A percentile compares a stretch with the other conserved stretches of the same genome.
Evolutionary conservation across 2,329 filamentous ascomycete genomes (phyloP).

Genomic region (Botryotinia globosa): DNA sequence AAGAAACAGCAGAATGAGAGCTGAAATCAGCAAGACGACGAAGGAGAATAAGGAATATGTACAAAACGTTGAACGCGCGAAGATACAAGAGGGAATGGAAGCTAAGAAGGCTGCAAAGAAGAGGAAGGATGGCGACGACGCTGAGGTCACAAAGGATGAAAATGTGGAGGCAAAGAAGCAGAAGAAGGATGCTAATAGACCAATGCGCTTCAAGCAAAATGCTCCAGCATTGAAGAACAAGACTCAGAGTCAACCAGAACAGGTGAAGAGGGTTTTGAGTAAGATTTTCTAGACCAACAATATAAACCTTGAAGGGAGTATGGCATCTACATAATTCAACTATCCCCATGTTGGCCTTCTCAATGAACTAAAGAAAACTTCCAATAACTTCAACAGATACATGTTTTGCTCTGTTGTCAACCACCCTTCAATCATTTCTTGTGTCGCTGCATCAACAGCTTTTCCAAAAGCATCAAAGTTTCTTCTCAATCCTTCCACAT

Average conservation of each 20-base stretch:
- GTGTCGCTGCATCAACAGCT: conserved; percentile 10
- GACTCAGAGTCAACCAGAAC: conserved; percentile 50
- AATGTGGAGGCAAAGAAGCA: conserved; percentile 32
- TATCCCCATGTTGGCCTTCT: neutral
- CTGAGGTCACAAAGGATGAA: conserved; percentile 29
- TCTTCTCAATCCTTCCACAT: conserved; percentile 6
- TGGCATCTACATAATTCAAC: neutral
- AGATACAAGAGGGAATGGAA: conserved; percentile 75
- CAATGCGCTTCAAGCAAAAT: conserved; percentile 65
- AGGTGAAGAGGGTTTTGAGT: conserved; percentile 59
- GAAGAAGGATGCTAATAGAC: conserved; percentile 39
- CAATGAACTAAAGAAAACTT: conserved; percentile 10
- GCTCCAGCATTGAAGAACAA: conserved; percentile 52
- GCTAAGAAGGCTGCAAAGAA: conserved; percentile 53
- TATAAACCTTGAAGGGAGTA: neutral
- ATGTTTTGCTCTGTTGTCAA: conserved; percentile 1
- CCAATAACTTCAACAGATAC: neutral
- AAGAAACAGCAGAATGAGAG: conserved; percentile 68
- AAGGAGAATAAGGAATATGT: conserved; percentile 81
- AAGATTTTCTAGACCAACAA: conserved; percentile 55
- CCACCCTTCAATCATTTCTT: conserved; percentile 7
- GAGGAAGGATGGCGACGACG: conserved; percentile 38
- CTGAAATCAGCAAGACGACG: conserved; percentile 72
- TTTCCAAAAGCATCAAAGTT: conserved; percentile 6
- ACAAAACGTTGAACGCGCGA: conserved; percentile 73